These are phyloP conservation scores for Ambrosia hybrid DNA, from an alignment of 140 eudicot genomes.

Conservation along the genomic window DNA sequence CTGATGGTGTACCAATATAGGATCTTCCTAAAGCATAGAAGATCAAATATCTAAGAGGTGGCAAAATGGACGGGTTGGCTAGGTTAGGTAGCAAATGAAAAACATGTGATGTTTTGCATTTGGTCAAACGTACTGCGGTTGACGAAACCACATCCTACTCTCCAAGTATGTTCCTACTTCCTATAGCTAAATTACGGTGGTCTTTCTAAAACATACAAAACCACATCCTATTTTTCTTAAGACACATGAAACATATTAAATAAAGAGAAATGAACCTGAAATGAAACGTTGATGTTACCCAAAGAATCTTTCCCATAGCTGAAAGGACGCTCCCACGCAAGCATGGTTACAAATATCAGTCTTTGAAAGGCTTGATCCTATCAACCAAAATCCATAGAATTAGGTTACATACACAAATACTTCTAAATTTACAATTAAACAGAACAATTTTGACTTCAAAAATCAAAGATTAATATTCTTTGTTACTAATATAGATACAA, in stretches of 20 bases:
- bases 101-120: neutral
- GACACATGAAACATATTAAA: neutral
- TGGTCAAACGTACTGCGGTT: no score
- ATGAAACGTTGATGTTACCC: conserved; percentile 38
- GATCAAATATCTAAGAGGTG: neutral
- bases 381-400: conserved; percentile 3
- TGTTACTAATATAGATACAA: no score
- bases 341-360: conserved; percentile 78
- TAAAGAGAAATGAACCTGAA: conserved; percentile 44
- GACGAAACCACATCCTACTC: no score
- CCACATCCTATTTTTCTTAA: neutral
- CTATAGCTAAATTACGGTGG: no score
- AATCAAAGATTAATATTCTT: no score
- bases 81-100: neutral
- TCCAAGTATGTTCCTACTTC: no score
- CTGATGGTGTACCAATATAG: neutral
- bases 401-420: no score
- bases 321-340: conserved; percentile 88
- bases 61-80: neutral
- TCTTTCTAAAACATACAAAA: neutral
- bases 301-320: conserved; percentile 36
- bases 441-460: no score
- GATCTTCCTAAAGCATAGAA: neutral
- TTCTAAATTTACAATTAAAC: no score
- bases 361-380: conserved; percentile 83